phyloP scores from a whole-genome alignment of 441 rosid genomes.

The Manihot esculenta region DNA sequence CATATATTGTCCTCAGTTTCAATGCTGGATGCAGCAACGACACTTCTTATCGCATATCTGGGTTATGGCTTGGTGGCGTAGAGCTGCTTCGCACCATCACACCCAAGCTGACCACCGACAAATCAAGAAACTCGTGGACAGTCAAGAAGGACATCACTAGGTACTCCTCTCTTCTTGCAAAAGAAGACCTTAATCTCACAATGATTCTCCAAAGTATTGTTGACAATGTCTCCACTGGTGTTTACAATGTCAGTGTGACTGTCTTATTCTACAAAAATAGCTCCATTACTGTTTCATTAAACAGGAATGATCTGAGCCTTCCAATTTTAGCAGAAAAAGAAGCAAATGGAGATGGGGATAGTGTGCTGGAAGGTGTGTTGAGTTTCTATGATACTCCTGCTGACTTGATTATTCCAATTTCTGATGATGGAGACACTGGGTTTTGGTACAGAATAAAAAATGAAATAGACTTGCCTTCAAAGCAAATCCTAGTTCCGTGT shows the following conservation, averaged over 20 bases:
- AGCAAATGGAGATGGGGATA: not conserved
- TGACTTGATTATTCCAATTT: conserved; percentile 8
- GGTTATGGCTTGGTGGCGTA: conserved; percentile 13
- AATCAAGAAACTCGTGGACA: not conserved
- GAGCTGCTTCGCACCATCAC: conserved; percentile 11
- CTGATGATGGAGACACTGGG: not conserved
- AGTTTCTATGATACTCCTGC: conserved; percentile 2
- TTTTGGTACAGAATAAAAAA: conserved; percentile 2
- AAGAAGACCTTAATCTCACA: not conserved
- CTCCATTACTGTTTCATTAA: not conserved
- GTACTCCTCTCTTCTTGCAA: conserved; percentile 2
- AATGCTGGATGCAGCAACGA: not conserved
- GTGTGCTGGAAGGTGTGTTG: not conserved
- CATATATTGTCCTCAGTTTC: not conserved
- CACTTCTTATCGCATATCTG: not conserved
- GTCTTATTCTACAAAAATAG: not conserved
- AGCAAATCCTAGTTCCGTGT: conserved; percentile 2
- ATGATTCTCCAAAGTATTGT: conserved; percentile 7
- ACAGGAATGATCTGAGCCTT: not conserved
- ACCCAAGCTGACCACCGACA: not conserved
- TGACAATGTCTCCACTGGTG: not conserved
- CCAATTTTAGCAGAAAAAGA: not conserved
- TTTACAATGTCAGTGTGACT: not conserved
- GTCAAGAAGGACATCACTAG: conserved; percentile 12
- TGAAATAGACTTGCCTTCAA: not conserved